Evolutionary conservation across 1,139 yeast species (phyloP), one percentile per base, ranked within the genome.

Genomic region (Pichia sp.): DNA sequence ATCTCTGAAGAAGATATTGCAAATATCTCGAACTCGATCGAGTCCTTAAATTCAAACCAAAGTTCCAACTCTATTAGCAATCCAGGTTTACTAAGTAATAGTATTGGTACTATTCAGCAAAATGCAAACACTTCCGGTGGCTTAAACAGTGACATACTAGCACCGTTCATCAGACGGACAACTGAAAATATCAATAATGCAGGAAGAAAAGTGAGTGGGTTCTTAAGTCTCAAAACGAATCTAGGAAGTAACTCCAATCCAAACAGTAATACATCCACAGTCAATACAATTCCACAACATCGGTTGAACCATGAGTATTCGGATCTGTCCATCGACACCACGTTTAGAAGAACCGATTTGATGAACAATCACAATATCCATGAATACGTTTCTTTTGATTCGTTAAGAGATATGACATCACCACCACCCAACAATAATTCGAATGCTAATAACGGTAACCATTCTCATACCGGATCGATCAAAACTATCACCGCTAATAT

Each of bases 361-460:
- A 4, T 28, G 6, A 28, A 28, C 14, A 5, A 38, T 22, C 42
- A 40, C 20, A 30, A 34, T n/a, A 51, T 60, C 19, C 53, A 65
- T 6, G 71, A 67, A 22, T 71, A 70, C 51, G 60, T 70, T 6
- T 71, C 75, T 2, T 71, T 70, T 54, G 67, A 67, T 21, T 61
- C 71, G 3, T 60, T 70, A 20, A 58, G 57, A 36, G 63, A 55
- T 38, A 42, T 46, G 46, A 19, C 36, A 4, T 31, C 57, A 17
- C 46, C 63, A 33, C 48, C 58, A 7, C 50, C 52, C 27, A 53
- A 48, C 38, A 51, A 51, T 45, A 55, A 50, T 22, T 10, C 10
- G 5, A 5, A 9, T 12, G 46, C 46, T 34, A 20, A n/a, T 15
- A 11, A 11, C 21, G 11, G n/a, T 21, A 34, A 19, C 20, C n/a